Base-by-base conservation (phyloP, 257 asterid species). In the Ehretia macrophylla region DNA sequence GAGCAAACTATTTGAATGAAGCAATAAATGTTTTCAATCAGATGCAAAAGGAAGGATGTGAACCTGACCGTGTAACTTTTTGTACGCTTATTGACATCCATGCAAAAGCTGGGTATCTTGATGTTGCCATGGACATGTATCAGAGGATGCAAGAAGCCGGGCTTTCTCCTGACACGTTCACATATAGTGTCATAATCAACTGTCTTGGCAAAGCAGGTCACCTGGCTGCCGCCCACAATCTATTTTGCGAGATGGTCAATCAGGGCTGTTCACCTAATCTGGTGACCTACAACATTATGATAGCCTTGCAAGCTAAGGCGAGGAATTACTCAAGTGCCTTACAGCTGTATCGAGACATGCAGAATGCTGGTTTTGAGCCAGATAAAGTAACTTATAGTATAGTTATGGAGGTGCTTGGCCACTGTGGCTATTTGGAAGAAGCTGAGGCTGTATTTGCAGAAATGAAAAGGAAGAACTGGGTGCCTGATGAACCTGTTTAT, bases 321-420 rank as follows among this genome's bases (percentile, higher is more conserved):
- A 78, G 99, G 60, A 92, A 88, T 69, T 92, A 92, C 62, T 76
- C 82, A 50, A 84, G 76, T 52, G 85, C 99, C 6, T 72, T 92
- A 18, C 87, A 86, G 84, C 73, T 92, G 20, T 92, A 88, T 40
- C 90, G 94, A 8, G 96, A 92, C 65, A 86, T 92, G 97, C 89
- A 92, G 73, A 75, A 71, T 47, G 97, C 95, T 63, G 99, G 99
- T 64, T 92, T 84, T 59, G 81, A 82, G 71, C 97, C 99, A 0
- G 99, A 92, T 63, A 92, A 84, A 67, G 99, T 92, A 71, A 88
- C 97, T 11, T 92, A 88, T 79, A 86, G 94, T 76, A 88, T 89
- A 50, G 85, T 92, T 16, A 92, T 92, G 99, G 99, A 92, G 75
- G 99, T 86, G 65, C 90, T 92, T 54, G 99, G 99, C 53, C 97